Percentiles rank a stretch among this genome's conserved stretches.
Evolutionary conservation across 148 eudicot species (phyloP).

Genomic region (Hydrangea macrophylla): DNA sequence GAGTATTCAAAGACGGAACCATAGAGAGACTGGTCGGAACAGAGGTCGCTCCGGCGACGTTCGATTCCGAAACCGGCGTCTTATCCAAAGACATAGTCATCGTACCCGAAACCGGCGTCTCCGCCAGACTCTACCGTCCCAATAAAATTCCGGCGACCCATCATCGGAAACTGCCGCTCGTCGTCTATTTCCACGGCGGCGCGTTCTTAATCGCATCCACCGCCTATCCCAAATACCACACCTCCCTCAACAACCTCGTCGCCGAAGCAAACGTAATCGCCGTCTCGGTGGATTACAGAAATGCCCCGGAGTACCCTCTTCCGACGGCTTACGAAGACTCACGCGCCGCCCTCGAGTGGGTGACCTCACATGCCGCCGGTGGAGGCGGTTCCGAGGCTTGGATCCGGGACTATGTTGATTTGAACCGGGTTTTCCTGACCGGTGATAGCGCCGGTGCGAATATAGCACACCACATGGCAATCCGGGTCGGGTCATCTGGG

Average conservation of each 20-base stretch:
- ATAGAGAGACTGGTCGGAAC: constrained; percentile 41
- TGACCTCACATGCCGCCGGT: constrained; percentile 24
- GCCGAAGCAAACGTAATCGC: constrained; percentile 27
- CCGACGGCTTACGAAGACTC: constrained; percentile 58
- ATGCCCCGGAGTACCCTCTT: constrained; percentile 55
- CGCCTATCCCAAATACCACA: constrained; percentile 45
- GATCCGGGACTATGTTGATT: constrained; percentile 32
- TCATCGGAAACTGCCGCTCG: constrained; percentile 30
- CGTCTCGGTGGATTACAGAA: constrained; percentile 46
- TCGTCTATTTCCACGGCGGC: constrained; percentile 62
- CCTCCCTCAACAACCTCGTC: constrained; percentile 35
- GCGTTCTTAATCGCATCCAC: constrained; percentile 46
- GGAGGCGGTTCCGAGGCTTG: constrained; percentile 25
- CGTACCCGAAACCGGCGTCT: constrained; percentile 29
- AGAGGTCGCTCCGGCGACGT: constrained; percentile 28
- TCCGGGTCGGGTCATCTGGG: constrained; percentile 11
- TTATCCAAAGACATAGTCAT: constrained; percentile 40
- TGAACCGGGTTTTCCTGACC: constrained; percentile 19
- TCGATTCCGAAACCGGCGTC: constrained; percentile 40
- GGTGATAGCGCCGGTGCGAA: constrained; percentile 52
- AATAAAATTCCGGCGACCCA: background rate
- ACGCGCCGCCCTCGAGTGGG: constrained; percentile 45
- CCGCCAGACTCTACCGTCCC: constrained; percentile 48
- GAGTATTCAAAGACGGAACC: constrained; percentile 47
- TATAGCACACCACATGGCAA: constrained; percentile 25